These are phyloP conservation scores for Boletus tomentosulus DNA, from an alignment of 768 basidiomycete species.

Conservation along the genomic window DNA sequence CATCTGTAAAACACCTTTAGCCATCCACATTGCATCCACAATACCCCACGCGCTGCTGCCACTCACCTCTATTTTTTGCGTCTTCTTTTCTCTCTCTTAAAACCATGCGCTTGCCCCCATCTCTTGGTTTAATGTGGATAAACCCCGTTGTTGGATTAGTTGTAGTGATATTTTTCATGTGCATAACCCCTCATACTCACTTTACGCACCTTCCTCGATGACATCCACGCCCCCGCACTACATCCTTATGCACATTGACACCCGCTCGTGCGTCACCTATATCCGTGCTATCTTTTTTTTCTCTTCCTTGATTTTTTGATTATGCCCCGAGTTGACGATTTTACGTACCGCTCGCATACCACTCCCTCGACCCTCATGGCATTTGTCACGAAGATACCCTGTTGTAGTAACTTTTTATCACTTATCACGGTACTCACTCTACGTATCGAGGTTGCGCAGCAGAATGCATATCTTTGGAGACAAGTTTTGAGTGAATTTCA, in stretches of 20 bases:
- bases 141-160: constrained; percentile 33
- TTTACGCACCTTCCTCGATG: constrained; percentile 15
- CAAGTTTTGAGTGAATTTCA: neutral
- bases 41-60: constrained; percentile 30
- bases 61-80: constrained; percentile 13
- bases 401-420: constrained; percentile 30
- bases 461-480: constrained; percentile 35
- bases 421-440: constrained; percentile 23
- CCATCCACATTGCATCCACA: constrained; percentile 22
- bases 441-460: constrained; percentile 33
- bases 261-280: constrained; percentile 23
- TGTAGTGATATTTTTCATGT: constrained; percentile 32
- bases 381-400: constrained; percentile 34
- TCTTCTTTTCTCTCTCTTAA: constrained; percentile 3
- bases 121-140: constrained; percentile 35
- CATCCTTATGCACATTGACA: constrained; percentile 3
- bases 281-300: neutral
- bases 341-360: constrained; percentile 22
- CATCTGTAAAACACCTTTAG: constrained; percentile 30
- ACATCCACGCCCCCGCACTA: constrained; percentile 2
- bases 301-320: constrained; percentile 8
- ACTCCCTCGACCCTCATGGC: constrained; percentile 7
- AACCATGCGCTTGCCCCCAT: constrained; percentile 12
- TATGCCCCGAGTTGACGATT: constrained; percentile 31
- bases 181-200: constrained; percentile 26